Conservation (phyloP, 257 asterid genomes). For the Sherardia arvensis region DNA sequence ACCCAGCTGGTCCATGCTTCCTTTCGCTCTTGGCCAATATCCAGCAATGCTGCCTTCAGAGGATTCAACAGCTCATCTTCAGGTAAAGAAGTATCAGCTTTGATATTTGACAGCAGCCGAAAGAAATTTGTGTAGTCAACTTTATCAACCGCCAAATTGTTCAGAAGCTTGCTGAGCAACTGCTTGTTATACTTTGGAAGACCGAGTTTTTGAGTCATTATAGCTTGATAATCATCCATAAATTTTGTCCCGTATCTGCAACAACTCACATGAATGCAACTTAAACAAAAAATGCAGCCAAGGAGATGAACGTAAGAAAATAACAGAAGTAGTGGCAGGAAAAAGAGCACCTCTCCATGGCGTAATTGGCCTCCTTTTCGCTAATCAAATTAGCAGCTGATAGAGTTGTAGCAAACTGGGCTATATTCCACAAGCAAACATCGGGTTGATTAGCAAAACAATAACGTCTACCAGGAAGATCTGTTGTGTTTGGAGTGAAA, state of each 20-base stretch:
- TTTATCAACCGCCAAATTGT: slow-evolving; percentile 94
- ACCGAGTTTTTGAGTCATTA: slow-evolving; percentile 93
- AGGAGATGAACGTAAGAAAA: not conserved
- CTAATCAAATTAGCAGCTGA: slow-evolving; percentile 66
- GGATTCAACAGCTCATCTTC: slow-evolving; percentile 69
- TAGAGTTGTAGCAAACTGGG: slow-evolving; percentile 65
- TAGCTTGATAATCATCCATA: slow-evolving; percentile 88
- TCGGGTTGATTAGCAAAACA: slow-evolving; percentile 98
- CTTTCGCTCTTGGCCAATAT: slow-evolving; percentile 89
- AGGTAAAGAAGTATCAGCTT: slow-evolving; percentile 54
- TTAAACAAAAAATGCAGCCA: slow-evolving; percentile 9
- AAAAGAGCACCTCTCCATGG: slow-evolving; percentile 74
- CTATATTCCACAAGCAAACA: slow-evolving; percentile 91
- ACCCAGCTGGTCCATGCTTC: slow-evolving; percentile 96
- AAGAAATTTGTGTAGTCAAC: slow-evolving; percentile 98
- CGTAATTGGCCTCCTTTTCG: slow-evolving; percentile 74
- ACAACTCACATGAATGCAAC: slow-evolving; percentile 6
- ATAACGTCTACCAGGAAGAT: slow-evolving; percentile 96
- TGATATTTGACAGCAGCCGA: slow-evolving; percentile 77
- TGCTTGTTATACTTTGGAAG: slow-evolving; percentile 82
- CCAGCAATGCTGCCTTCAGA: slow-evolving; percentile 82
- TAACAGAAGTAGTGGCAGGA: not conserved
- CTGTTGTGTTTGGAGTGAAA: slow-evolving; percentile 98
- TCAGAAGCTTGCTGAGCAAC: slow-evolving; percentile 77
- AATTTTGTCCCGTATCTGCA: slow-evolving; percentile 81